Evolutionary conservation across 192 early-diverging fungal genomes (phyloP), one percentile per base, ranked within the genome.

Genomic region (Geosiphon pyriformis): DNA sequence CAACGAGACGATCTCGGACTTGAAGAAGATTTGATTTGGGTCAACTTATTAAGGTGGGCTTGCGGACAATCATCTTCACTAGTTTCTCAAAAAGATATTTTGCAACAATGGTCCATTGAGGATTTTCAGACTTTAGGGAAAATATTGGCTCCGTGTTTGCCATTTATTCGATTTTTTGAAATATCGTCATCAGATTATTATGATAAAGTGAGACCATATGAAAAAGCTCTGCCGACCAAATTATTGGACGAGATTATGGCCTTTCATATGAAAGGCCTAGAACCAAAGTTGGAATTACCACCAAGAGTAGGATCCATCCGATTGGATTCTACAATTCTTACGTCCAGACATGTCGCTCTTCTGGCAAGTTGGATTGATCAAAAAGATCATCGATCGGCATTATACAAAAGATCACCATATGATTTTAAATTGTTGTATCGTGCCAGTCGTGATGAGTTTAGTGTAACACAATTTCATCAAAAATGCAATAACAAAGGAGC

Each of bases 151-250:
- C 29, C 26, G 27, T 55, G 29, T 42, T 27, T 66, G 18, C 64
- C 64, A 42, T 32, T 37, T 29, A 66, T 66, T 27, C 33, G 64
- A 55, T 66, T 66, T 34, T 50, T 27, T 22, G 7, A 50, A 17
- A 66, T 66, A 18, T 22, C 51, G 2, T 47, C 51, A 18, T 20
- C 23, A 18, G 47, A 66, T 25, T 66, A 54, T 26, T 29, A 30
- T 18, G 51, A 55, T 30, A 66, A 66, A 66, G 35, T 66, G 10
- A 50, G 50, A 47, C 64, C 64, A n/a, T 66, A 32, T 66, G 34
- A 66, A 46, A 15, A 55, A 23, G 17, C 20, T 52, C n/a, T 66
- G 4, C 50, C 33, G 15, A 0, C n/a, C 17, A n/a, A 52, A 34
- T 37, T 66, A 27, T 66, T 34, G 12, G 51, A 66, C 20, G 23